Base-by-base conservation (phyloP, 352 stramenopile genomes). In the Globisporangium splendens region DNA sequence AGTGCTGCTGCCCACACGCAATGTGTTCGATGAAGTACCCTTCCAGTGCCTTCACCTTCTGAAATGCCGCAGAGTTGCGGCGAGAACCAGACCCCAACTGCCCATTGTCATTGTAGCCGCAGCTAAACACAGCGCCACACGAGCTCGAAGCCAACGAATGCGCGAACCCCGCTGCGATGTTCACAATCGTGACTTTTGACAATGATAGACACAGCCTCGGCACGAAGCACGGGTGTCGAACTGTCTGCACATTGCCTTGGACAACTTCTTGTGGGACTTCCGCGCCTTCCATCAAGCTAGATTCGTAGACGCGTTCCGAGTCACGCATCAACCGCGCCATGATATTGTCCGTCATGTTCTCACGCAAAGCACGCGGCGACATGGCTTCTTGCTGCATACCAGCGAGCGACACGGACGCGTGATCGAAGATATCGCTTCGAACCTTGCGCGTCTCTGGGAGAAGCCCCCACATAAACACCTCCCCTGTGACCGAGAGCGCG, bases 21-120 rank as follows among this genome's bases (percentile, higher is more conserved):
- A 93, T 75, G 22, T 89, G 62, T 8, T 76, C 65, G 53, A 91
- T 83, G 42, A 77, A 77, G 21, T 70, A 75, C 8, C 61, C 68
- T 6, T 79, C 68, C 18, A 93, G 60, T 21, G 74, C 75, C 20
- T 61, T 49, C 14, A 93, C 79, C 5, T 35, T 66, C 43, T 72
- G 59, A 52, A 93, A 93, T 21, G 85, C 68, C 14, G 81, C 70
- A 47, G 80, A 72, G 55, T 89, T 89, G 54, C 80, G 79, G 35
- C 79, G 66, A 49, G 79, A 83, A 31, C 81, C 81, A 2, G 83
- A 66, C 8, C 83, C 83, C 2, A 93, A 63, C 55, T 93, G 83
- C 12, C 83, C 81, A 54, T 88, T 89, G 62, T 93, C 83, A 52
- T 93, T 93, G 81, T 93, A 93, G 15, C 83, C 83, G 41, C 83